Conservation (phyloP, 306 rosid genomes). For the Echinosophora koreensis region DNA sequence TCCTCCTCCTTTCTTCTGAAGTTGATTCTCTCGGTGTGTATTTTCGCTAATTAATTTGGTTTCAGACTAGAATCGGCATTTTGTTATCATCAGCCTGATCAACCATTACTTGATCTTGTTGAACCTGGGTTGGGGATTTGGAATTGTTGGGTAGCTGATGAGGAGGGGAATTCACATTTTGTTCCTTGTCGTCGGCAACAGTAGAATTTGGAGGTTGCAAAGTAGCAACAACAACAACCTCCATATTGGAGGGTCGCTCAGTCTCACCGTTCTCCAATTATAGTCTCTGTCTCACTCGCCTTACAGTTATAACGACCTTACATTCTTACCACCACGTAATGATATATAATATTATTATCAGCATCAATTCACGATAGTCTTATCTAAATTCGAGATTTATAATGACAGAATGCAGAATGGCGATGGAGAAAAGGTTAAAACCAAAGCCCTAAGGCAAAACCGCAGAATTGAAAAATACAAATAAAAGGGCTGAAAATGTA, state of each 20-base stretch:
- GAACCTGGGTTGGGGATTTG: slow-evolving; percentile 34
- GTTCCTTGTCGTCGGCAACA: slow-evolving; percentile 35
- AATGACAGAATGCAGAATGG: slow-evolving; percentile 10
- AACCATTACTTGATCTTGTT: slow-evolving; percentile 51
- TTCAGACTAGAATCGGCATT: slow-evolving; percentile 45
- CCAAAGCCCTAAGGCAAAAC: slow-evolving; percentile 21
- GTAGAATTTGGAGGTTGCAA: slow-evolving; percentile 17
- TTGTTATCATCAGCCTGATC: slow-evolving; percentile 42
- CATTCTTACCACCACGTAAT: slow-evolving; percentile 16
- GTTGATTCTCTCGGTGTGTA: slow-evolving; percentile 37
- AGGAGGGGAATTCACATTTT: slow-evolving; percentile 37
- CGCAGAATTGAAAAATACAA: too few species aligned
- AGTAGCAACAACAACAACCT: slow-evolving; percentile 44
- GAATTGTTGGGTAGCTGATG: slow-evolving; percentile 14
- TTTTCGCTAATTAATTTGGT: slow-evolving; percentile 37
- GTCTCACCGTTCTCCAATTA: slow-evolving; percentile 54
- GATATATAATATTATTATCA: neutral
- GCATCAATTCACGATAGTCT: neutral
- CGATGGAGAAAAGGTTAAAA: neutral
- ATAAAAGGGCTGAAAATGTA: slow-evolving; percentile 31
- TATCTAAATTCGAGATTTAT: neutral
- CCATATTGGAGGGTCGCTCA: slow-evolving; percentile 45
- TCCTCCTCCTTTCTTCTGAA: too few species aligned
- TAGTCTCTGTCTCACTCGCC: neutral
- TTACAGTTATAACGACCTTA: slow-evolving; percentile 16